Evolutionary conservation across 768 basidiomycete species (phyloP).

Genomic region (Hysterangium stoloniferum): DNA sequence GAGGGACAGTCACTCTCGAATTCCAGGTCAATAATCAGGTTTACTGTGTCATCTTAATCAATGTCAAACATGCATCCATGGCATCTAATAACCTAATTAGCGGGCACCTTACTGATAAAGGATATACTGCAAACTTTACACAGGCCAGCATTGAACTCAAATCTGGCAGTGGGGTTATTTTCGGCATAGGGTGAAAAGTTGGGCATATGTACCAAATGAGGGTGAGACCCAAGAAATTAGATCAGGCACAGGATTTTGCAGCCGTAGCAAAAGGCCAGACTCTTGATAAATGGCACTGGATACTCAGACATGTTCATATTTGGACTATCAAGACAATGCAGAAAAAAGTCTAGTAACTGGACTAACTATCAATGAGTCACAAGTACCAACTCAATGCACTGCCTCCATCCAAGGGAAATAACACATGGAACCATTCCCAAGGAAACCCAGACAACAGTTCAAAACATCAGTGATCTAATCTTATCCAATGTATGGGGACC

Average conservation of each 20-base stretch:
- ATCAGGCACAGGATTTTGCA: not conserved
- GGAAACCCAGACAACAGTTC: conserved; percentile 2
- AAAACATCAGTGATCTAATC: conserved; percentile 13
- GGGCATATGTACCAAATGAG: not conserved
- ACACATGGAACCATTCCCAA: conserved; percentile 8
- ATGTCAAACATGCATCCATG: not conserved
- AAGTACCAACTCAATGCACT: conserved; percentile 2
- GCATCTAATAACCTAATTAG: not conserved
- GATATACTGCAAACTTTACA: not conserved
- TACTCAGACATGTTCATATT: conserved; percentile 19
- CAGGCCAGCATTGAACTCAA: not conserved
- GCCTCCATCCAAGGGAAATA: conserved; percentile 13
- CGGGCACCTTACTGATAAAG: not conserved
- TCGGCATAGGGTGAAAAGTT: not conserved
- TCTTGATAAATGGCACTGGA: conserved; percentile 15
- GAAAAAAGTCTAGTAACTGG: conserved; percentile 17
- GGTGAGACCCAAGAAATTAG: not conserved
- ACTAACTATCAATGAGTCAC: conserved; percentile 13
- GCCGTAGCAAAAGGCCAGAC: not conserved
- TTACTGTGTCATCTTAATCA: not conserved
- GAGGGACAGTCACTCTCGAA: too few species aligned
- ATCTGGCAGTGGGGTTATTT: not conserved
- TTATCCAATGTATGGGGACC: conserved; percentile 25
- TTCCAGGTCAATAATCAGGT: too few species aligned
- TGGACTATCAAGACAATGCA: conserved; percentile 13